Percentiles rank a stretch among this genome's conserved stretches.
phyloP scores from a whole-genome alignment of 225 moss, liverwort and hornwort species.

The Pleurozium schreberi region DNA sequence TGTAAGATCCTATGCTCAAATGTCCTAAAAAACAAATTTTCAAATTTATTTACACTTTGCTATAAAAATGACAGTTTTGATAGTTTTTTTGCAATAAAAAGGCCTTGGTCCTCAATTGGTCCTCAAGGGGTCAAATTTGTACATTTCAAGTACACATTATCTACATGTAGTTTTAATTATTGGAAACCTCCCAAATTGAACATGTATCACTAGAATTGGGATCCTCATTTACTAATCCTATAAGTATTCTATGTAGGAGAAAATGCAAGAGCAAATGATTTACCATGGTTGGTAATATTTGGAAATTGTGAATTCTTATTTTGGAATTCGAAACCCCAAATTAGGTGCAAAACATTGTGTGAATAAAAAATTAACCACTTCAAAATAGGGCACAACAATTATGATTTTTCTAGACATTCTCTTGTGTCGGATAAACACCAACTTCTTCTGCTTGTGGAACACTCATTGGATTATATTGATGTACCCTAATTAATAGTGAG shows the following conservation, averaged over 20 bases:
- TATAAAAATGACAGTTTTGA: too few relatives aligned
- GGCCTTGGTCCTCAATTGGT: too few relatives aligned
- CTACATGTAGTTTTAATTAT: not conserved
- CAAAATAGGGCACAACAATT: not conserved
- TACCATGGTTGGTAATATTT: not conserved
- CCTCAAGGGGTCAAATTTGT: too few relatives aligned
- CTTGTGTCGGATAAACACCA: rapidly evolving
- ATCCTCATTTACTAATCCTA: not conserved
- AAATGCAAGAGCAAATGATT: not conserved
- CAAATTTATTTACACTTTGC: too few relatives aligned
- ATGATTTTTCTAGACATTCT: not conserved
- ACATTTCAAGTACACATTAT: not conserved
- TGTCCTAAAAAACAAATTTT: too few relatives aligned
- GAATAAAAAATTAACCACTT: not conserved
- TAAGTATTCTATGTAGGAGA: rapidly evolving
- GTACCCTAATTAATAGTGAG: not conserved
- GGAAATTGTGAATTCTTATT: not conserved
- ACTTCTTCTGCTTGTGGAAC: rapidly evolving
- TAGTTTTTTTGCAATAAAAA: too few relatives aligned
- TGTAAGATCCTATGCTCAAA: too few relatives aligned
- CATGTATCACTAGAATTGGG: not conserved
- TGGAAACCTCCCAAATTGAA: rapidly evolving
- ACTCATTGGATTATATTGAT: rapidly evolving
- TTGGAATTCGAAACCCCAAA: too few relatives aligned
- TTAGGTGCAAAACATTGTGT: not conserved